These are phyloP conservation scores for Nicotiana tomentosiformis DNA, from an alignment of 257 asterid species.

Conservation along the genomic window DNA sequence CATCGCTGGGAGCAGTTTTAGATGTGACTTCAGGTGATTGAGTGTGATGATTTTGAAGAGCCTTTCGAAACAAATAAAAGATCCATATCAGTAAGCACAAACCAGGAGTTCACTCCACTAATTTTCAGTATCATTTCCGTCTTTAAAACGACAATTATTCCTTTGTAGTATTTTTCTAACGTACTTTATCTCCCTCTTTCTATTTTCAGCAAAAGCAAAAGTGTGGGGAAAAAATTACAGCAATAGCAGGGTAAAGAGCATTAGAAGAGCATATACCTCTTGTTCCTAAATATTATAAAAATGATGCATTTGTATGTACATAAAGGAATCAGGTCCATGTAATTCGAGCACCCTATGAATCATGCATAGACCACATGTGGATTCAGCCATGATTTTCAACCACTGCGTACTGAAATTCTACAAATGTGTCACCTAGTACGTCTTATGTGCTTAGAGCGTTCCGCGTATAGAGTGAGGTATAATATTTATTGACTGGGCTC, in stretches of 20 bases:
- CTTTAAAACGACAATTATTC: not conserved
- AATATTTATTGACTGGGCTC: not conserved
- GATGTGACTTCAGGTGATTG: conserved; percentile 87
- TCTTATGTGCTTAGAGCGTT: not conserved
- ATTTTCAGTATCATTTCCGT: not conserved
- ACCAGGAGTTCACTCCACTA: not conserved
- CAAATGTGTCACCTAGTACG: not conserved
- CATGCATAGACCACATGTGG: not conserved
- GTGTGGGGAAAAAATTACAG: not conserved
- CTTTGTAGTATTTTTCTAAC: not conserved
- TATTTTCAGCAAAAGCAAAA: not conserved
- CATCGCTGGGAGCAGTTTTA: conserved; percentile 47
- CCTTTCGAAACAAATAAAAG: conserved; percentile 31
- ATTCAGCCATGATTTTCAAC: not conserved
- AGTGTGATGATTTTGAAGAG: conserved; percentile 34
- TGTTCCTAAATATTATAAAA: not conserved
- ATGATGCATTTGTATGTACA: not conserved
- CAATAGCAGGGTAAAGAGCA: not conserved
- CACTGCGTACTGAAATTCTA: not conserved
- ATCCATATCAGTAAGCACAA: conserved; percentile 10
- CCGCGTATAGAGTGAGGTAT: not conserved
- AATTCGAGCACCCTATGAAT: not conserved
- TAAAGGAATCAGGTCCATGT: not conserved
- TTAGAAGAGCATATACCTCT: not conserved
- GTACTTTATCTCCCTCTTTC: not conserved